phyloP scores from a whole-genome alignment of 208 protist species.

The Trypanosoma vivax region DNA sequence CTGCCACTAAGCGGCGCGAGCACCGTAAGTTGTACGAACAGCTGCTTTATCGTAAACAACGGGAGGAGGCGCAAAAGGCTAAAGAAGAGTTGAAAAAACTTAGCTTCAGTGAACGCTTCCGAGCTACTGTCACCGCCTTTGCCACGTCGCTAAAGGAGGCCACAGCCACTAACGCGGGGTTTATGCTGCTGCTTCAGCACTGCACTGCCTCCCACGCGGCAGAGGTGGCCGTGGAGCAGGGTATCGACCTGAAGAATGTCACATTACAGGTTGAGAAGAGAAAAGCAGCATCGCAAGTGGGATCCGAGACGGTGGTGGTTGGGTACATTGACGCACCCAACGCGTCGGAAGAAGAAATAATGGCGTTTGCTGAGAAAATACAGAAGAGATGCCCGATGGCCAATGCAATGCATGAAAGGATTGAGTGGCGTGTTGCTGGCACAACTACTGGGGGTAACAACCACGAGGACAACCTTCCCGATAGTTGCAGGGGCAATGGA shows the following conservation, averaged over 20 bases:
- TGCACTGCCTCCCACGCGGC: slow-evolving; percentile 81
- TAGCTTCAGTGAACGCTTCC: slow-evolving; percentile 22
- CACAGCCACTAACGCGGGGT: slow-evolving; percentile 54
- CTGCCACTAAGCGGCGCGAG: slow-evolving; percentile 32
- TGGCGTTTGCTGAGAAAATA: slow-evolving; percentile 65
- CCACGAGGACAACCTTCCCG: background rate
- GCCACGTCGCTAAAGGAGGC: slow-evolving; percentile 29
- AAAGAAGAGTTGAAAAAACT: slow-evolving; percentile 20
- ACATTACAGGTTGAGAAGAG: slow-evolving; percentile 69
- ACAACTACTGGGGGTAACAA: background rate
- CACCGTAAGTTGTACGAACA: slow-evolving; percentile 62
- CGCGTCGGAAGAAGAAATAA: slow-evolving; percentile 59
- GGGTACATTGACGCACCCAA: slow-evolving; percentile 81
- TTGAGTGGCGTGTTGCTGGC: slow-evolving; percentile 23
- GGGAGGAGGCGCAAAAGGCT: background rate
- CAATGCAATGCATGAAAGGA: slow-evolving; percentile 33
- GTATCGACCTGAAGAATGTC: slow-evolving; percentile 76
- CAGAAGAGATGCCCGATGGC: slow-evolving; percentile 72
- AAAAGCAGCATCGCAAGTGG: slow-evolving; percentile 19
- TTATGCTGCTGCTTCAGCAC: slow-evolving; percentile 75
- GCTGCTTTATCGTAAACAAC: slow-evolving; percentile 27
- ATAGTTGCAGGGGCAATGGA: background rate
- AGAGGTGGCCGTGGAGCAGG: slow-evolving; percentile 73
- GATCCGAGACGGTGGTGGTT: slow-evolving; percentile 57
- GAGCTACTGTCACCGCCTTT: slow-evolving; percentile 18